These are phyloP conservation scores for slime mould (Dictyostelium discoideum) DNA, from an alignment of 78 protist genomes.

Conservation along the genomic window dicty_2.7 NC_007088.5:164501-165000, in stretches of 20 bases:
- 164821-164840: neutral
- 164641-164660: neutral
- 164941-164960: too few relatives aligned
- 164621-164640: neutral
- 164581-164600: neutral
- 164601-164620: neutral
- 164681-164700: conserved; percentile 3
- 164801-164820: too few relatives aligned
- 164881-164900: too few relatives aligned
- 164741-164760: neutral
- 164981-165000: too few relatives aligned
- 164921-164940: too few relatives aligned
- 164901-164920: too few relatives aligned
- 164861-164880: too few relatives aligned
- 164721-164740: neutral
- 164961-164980: too few relatives aligned
- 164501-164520: conserved; percentile 27
- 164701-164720: conserved; percentile 2
- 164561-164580: neutral
- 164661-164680: conserved; percentile 6
- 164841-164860: too few relatives aligned
- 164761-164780: neutral
- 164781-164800: neutral
- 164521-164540: conserved; percentile 32
- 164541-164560: conserved; percentile 1